Evolutionary conservation across 2,329 filamentous ascomycete genomes (phyloP), one percentile per base, ranked within the genome.

Genomic region (Ceratocystis colombiana): DNA sequence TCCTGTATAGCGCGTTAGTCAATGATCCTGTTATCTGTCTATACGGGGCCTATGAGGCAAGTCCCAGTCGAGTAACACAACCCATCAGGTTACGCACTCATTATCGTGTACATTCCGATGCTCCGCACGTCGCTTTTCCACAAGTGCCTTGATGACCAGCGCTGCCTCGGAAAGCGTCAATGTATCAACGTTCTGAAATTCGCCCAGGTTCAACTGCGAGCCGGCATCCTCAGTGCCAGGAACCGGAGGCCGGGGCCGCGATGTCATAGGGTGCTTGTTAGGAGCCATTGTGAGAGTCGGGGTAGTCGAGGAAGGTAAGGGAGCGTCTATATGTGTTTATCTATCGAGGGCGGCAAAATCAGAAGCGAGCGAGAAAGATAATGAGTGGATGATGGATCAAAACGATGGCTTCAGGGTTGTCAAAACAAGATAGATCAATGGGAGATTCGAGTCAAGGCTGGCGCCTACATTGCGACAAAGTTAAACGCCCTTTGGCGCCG

Each of bases 101-200:
- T 87, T 92, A 80, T 90, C 88, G 75, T 90, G 89, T 63, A 90
- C 82, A 73, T 91, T 89, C 77, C 91, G 91, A 72, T 86, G 85
- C 71, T 89, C 88, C 71, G 88, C 86, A 70, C 86, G 84, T 70
- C 90, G 85, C 78, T 93, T 90, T 69, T 88, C 82, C 70, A 94
- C 84, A 62, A 96, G 87, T 69, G 91, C 91, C 73, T 93, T 93
- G 72, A 99, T 90, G 73, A 99, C 88, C 63, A 96, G 84, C 71
- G 90, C 85, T 1, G 94, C 92, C 78, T 97, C 94, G 44, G 90
- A 96, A 64, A 96, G 84, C 59, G 92, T 96, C 69, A 99, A 81
- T 5, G 92, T 93, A 74, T 94, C 90, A 70, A 95, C 91, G 73
- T 93, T 82, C 72, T 95, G 86, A 77, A 97, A 96, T 74, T 96